phyloP scores from a whole-genome alignment of 306 rosid species.

The Gynostemma pentaphyllum region DNA sequence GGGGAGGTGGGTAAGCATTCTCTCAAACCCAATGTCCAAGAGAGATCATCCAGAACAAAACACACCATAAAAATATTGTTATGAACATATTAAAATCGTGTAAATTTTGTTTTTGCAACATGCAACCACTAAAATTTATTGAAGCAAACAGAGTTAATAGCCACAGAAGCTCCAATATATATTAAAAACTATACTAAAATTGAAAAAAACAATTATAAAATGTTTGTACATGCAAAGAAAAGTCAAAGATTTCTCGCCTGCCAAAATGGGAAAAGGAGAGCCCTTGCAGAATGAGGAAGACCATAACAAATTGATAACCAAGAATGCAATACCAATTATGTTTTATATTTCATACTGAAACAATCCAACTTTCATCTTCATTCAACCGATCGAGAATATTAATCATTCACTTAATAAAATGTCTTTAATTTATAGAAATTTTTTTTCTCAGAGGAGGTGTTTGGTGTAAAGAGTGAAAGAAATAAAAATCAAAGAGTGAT shows the following conservation, averaged over 20 bases:
- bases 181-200: background rate
- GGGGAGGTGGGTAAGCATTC: background rate
- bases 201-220: background rate
- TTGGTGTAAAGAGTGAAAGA: too few species aligned
- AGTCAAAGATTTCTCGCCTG: background rate
- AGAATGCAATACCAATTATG: background rate
- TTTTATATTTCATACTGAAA: background rate
- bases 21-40: background rate
- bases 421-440: too few species aligned
- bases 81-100: background rate
- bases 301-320: background rate
- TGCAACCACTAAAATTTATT: background rate
- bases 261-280: background rate
- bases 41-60: background rate
- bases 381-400: too few species aligned
- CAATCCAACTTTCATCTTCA: background rate
- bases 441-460: too few species aligned
- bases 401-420: too few species aligned
- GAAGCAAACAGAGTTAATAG: background rate
- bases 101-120: background rate
- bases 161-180: background rate
- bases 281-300: background rate
- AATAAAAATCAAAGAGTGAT: too few species aligned
- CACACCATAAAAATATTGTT: background rate
- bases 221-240: background rate